Conservation (phyloP, 139 green algal genomes). For the Haematococcus lacustris region DNA sequence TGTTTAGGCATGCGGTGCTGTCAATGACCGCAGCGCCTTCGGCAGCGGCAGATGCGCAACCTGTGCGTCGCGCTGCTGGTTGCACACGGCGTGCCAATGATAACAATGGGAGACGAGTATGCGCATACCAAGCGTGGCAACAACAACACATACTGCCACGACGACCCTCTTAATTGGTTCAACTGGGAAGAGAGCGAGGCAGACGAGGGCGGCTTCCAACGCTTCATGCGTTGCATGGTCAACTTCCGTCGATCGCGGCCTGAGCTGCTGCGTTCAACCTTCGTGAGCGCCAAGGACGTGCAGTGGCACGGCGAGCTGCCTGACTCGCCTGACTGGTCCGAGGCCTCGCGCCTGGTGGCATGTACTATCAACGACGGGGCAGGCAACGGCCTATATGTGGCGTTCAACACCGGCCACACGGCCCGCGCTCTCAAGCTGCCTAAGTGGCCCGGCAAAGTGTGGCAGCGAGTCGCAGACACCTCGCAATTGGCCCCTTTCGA, state of each 20-base stretch:
- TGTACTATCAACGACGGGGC: conserved; percentile 1
- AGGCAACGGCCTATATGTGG: conserved; percentile 52
- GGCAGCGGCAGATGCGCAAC: conserved; percentile 84
- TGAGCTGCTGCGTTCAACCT: conserved; percentile 53
- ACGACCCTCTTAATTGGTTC: conserved; percentile 57
- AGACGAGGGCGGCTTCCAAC: conserved; percentile 58
- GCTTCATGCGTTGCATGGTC: conserved; percentile 72
- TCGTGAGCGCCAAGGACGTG: conserved; percentile 59
- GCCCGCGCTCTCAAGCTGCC: conserved; percentile 49
- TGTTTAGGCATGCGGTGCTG: background rate
- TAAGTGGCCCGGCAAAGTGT: conserved; percentile 45
- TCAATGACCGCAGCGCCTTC: conserved; percentile 26
- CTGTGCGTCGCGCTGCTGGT: conserved; percentile 81
- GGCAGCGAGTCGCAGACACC: conserved; percentile 68
- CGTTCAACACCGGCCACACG: conserved; percentile 66
- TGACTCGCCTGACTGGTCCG: conserved; percentile 79
- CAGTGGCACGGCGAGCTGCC: conserved; percentile 73
- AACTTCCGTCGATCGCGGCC: conserved; percentile 23
- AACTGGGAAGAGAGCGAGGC: conserved; percentile 58
- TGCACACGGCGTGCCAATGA: conserved; percentile 88
- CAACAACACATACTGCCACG: conserved; percentile 99
- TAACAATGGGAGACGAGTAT: conserved; percentile 96
- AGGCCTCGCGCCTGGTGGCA: conserved; percentile 66
- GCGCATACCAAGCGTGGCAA: conserved; percentile 91
- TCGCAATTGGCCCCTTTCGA: conserved; percentile 77